These are phyloP conservation scores for Comarum palustre DNA, from an alignment of 306 rosid species.

Conservation along the genomic window DNA sequence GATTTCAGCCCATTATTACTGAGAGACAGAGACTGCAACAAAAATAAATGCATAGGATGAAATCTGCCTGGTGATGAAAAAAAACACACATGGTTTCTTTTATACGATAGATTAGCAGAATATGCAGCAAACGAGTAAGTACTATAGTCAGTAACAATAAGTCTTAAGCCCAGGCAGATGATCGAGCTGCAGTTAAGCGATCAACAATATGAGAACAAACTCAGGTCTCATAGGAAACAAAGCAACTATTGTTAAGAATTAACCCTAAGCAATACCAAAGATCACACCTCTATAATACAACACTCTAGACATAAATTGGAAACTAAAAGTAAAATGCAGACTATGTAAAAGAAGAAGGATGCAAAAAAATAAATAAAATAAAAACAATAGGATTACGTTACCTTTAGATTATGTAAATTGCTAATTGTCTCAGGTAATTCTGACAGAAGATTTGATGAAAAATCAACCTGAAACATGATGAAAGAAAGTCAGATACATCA, in stretches of 20 bases:
- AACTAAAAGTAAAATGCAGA: too few relatives aligned
- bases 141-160: not conserved
- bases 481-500: constrained; percentile 7
- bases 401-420: constrained; percentile 71
- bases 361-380: too few relatives aligned
- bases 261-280: not conserved
- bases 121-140: not conserved
- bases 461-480: constrained; percentile 51
- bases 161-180: constrained; percentile 1
- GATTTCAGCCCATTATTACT: constrained; percentile 71
- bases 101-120: not conserved
- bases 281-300: too few relatives aligned
- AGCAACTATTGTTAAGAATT: not conserved
- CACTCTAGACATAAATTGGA: too few relatives aligned
- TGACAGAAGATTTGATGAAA: constrained; percentile 72
- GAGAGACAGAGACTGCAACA: constrained; percentile 68
- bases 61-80: not conserved
- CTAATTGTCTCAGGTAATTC: constrained; percentile 74
- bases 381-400: constrained; percentile 16
- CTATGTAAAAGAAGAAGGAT: not conserved
- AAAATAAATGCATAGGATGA: not conserved
- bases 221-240: not conserved
- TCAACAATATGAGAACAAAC: not conserved
- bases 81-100: not conserved
- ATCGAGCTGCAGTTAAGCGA: not conserved